Percentiles rank a stretch among this genome's conserved stretches.
phyloP scores from a whole-genome alignment of 257 asterid genomes.

The Salvia splendens region DNA sequence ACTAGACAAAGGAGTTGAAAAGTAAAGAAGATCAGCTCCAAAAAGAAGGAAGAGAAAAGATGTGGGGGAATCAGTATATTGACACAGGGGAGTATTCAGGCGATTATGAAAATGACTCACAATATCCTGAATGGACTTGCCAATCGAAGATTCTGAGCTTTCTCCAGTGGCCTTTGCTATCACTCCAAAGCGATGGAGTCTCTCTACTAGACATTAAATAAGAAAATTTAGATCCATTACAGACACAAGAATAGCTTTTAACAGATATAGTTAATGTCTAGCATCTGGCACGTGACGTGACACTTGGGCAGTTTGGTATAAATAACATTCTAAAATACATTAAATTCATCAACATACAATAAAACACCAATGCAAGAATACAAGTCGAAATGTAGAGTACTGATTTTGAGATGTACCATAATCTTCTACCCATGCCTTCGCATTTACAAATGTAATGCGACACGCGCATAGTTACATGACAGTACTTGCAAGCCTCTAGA shows the following conservation, averaged over 20 bases:
- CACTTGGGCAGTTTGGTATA: neutral
- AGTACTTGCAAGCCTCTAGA: neutral
- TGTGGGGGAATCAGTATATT: too few species aligned
- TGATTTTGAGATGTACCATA: neutral
- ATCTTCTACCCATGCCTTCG: neutral
- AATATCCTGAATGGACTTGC: constrained; percentile 59
- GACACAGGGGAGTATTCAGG: neutral
- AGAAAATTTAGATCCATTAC: neutral
- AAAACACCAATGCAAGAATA: neutral
- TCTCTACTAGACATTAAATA: constrained; percentile 41
- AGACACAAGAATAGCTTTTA: constrained; percentile 1
- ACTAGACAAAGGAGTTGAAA: constrained; percentile 47
- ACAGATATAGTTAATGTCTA: constrained; percentile 12
- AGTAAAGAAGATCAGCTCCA: constrained; percentile 15
- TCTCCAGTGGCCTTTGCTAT: constrained; percentile 67
- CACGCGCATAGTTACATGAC: neutral
- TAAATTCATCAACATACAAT: neutral
- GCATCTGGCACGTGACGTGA: neutral
- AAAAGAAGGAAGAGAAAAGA: neutral
- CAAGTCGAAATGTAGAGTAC: neutral
- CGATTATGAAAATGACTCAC: constrained; percentile 50
- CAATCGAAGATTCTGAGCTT: constrained; percentile 63
- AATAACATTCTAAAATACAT: neutral
- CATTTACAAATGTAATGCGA: neutral
- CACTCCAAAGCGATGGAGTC: constrained; percentile 42